Percentiles rank a stretch among this genome's conserved stretches.
These are phyloP conservation scores for Berberis thunbergii DNA, from an alignment of 164 flowering plant species.

Conservation along the genomic window DNA sequence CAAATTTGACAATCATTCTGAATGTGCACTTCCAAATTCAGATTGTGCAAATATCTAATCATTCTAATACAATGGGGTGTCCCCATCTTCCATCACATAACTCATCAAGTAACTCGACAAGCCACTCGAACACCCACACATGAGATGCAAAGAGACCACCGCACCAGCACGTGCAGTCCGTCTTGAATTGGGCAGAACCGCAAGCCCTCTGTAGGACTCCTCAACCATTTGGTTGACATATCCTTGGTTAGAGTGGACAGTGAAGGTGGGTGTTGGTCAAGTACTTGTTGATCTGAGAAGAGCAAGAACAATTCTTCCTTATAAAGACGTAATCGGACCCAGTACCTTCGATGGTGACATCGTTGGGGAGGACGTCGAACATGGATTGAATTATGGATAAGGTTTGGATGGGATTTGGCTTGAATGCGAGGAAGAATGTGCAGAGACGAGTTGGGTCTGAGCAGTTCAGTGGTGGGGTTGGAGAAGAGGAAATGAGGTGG, in stretches of 20 bases:
- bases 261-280: conserved; percentile 66
- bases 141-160: conserved; percentile 59
- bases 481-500: conserved; percentile 1
- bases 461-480: conserved; percentile 38
- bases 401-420: too few species aligned
- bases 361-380: too few species aligned
- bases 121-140: conserved; percentile 91
- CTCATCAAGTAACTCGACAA: conserved; percentile 92
- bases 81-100: conserved; percentile 75
- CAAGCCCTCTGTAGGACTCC: conserved; percentile 60
- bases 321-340: too few species aligned
- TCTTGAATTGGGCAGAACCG: conserved; percentile 33
- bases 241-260: conserved; percentile 44
- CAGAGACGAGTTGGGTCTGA: conserved; percentile 27
- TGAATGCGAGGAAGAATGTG: too few species aligned
- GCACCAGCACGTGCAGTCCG: conserved; percentile 51
- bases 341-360: too few species aligned
- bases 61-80: neutral
- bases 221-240: conserved; percentile 40
- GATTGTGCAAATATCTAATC: too few species aligned
- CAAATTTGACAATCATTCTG: too few species aligned
- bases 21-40: too few species aligned
- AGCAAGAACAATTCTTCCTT: conserved; percentile 45
- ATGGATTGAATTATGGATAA: too few species aligned
- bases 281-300: conserved; percentile 30